Evolutionary conservation across 2,329 filamentous ascomycete genomes (phyloP), one percentile per base, ranked within the genome.

Genomic region (Arthroderma sp.): DNA sequence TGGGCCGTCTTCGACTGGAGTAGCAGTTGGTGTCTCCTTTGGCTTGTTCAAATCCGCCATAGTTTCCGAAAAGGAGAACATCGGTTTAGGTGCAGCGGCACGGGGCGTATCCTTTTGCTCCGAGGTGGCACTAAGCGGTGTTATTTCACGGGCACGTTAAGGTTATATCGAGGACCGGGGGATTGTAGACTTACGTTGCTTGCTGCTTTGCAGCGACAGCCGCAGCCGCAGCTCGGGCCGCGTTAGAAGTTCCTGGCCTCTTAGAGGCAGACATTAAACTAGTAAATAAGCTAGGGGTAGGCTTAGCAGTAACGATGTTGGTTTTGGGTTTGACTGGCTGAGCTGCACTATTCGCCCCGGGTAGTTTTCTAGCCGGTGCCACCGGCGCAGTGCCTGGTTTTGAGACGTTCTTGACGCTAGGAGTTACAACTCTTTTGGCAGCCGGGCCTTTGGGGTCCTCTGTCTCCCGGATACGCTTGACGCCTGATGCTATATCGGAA

Each of bases 21-120:
- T 75, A 8, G 60, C 59, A 5, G 68, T 61, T 48, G 67, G 65
- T 40, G 71, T 61, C 45, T 75, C 70, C 51, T 78, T 78, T 4
- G 73, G 72, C 52, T 78, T 78, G 40, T 70, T 65, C 40, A 72
- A 60, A 49, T 67, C 67, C n/a, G 67, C 67, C 59, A 72, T 63
- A 8, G 69, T 59, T 44, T 69, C 67, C 37, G 68, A 63, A 51
- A 72, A 70, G 3, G 70, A 72, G 46, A 71, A 71, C 1, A 64
- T 52, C 3, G 66, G 64, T 43, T 66, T 64, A 11, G 62, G 52
- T 36, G 50, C 31, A 1, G 57, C 50, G 2, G 61, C 42, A 8
- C 57, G 54, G 9, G 55, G 49, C 7, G 59, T 55, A 9, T 67
- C 60, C 44, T 64, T 64, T 47, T 61, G 61, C 30, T 62, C 57